Percentiles rank a stretch among this genome's conserved stretches.
These are phyloP conservation scores for Trichophyton rubrum DNA, from an alignment of 2,329 filamentous ascomycete species.

Conservation along the genomic window DNA sequence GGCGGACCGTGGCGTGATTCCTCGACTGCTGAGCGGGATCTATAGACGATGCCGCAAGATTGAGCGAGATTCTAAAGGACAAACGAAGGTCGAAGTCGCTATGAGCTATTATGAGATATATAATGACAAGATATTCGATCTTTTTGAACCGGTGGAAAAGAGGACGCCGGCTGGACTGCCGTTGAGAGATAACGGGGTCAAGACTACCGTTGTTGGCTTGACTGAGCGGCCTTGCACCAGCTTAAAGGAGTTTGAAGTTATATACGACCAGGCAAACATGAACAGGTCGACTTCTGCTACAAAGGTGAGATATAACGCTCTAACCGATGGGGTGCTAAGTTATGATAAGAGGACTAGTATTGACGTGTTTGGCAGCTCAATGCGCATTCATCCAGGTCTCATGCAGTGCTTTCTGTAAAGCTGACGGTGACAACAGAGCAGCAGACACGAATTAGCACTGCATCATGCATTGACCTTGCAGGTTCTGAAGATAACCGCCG, in stretches of 20 bases:
- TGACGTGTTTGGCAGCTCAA: slow-evolving; percentile 47
- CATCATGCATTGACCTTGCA: slow-evolving; percentile 86
- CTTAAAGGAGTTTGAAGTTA: slow-evolving; percentile 74
- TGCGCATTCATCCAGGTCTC: slow-evolving; percentile 76
- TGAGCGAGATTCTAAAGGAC: slow-evolving; percentile 60
- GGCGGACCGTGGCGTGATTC: slow-evolving; percentile 77
- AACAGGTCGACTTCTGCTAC: slow-evolving; percentile 83
- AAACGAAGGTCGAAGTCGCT: slow-evolving; percentile 58
- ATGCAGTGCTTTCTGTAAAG: slow-evolving; percentile 84
- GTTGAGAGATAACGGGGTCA: slow-evolving; percentile 72
- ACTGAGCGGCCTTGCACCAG: slow-evolving; percentile 71
- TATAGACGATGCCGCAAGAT: slow-evolving; percentile 79
- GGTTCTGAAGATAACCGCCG: slow-evolving; percentile 91
- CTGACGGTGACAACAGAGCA: slow-evolving; percentile 62
- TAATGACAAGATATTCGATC: slow-evolving; percentile 86
- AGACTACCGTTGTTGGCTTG: slow-evolving; percentile 74
- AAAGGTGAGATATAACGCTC: slow-evolving; percentile 40
- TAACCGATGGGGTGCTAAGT: no score
- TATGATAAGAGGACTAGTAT: slow-evolving; percentile 7
- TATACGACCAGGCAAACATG: slow-evolving; percentile 86
- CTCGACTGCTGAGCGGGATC: slow-evolving; percentile 68
- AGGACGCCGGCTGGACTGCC: slow-evolving; percentile 68
- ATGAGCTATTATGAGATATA: slow-evolving; percentile 96
- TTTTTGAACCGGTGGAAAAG: slow-evolving; percentile 79
- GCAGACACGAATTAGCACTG: slow-evolving; percentile 61